A percentile compares a stretch with the other conserved stretches of the same genome.
These are phyloP conservation scores for Trichoderma polysporum DNA, from an alignment of 2,329 filamentous ascomycete genomes.

Conservation along the genomic window DNA sequence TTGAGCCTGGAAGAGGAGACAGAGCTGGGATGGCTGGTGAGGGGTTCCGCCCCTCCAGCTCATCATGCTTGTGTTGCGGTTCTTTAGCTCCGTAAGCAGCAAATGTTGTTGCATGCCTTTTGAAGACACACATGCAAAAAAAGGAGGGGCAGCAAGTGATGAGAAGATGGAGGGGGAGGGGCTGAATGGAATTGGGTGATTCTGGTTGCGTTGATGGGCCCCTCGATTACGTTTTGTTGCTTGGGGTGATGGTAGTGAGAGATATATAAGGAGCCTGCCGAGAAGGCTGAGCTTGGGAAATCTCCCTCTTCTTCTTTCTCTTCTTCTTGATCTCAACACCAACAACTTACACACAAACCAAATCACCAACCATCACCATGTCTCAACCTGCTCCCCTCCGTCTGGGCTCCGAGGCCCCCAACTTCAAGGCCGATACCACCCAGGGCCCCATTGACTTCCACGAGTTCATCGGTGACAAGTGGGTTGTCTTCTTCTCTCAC, in stretches of 20 bases:
- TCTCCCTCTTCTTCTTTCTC: neutral
- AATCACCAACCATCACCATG: conserved; percentile 30
- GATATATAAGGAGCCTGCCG: conserved; percentile 12
- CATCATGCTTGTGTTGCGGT: neutral
- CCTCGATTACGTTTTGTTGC: conserved; percentile 18
- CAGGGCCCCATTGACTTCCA: conserved; percentile 78
- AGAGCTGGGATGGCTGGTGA: neutral
- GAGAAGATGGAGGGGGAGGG: conserved; percentile 18
- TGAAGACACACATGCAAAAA: neutral
- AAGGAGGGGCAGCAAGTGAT: conserved; percentile 9
- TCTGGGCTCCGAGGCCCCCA: conserved; percentile 68
- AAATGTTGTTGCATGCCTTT: neutral
- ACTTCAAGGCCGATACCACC: conserved; percentile 82
- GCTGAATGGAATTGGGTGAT: conserved; percentile 10
- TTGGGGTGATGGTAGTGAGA: neutral
- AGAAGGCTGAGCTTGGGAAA: neutral
- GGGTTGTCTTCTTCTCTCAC: conserved; percentile 83
- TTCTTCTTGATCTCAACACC: neutral
- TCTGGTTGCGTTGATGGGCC: conserved; percentile 19
- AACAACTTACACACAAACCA: conserved; percentile 1
- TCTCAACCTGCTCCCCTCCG: conserved; percentile 49
- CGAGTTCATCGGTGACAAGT: conserved; percentile 74
- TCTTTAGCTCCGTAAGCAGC: conserved; percentile 8
- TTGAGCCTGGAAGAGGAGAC: too few relatives aligned
- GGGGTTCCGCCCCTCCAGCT: neutral